A percentile compares a stretch with the other conserved stretches of the same genome.
These are phyloP conservation scores for Calonectria henricotiae DNA, from an alignment of 2,329 filamentous ascomycete genomes.

Conservation along the genomic window DNA sequence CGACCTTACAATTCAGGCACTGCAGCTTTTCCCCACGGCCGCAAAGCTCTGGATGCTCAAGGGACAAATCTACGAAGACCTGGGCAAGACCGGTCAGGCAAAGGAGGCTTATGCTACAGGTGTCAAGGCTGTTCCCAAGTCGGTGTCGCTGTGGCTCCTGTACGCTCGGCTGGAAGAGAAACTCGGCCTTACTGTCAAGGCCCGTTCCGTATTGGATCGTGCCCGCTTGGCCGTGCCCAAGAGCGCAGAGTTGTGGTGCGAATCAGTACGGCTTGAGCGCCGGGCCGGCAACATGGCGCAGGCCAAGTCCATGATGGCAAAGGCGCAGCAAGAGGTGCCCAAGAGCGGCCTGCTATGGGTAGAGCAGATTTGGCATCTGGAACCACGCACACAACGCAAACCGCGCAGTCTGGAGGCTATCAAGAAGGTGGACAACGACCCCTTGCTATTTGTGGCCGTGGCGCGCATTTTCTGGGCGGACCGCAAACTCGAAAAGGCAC, in stretches of 20 bases:
- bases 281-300: conserved; percentile 87
- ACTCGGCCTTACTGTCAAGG: conserved; percentile 88
- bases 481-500: conserved; percentile 91
- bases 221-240: conserved; percentile 91
- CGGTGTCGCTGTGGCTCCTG: conserved; percentile 91
- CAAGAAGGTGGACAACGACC: conserved; percentile 95
- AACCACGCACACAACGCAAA: conserved; percentile 92
- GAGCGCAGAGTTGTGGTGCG: conserved; percentile 88
- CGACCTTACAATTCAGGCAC: conserved; percentile 87
- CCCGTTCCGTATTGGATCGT: conserved; percentile 92
- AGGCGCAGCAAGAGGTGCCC: conserved; percentile 91
- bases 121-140: conserved; percentile 88
- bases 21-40: conserved; percentile 88
- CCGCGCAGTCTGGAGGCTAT: conserved; percentile 93
- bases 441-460: conserved; percentile 90
- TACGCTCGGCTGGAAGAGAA: conserved; percentile 91
- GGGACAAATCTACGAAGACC: conserved; percentile 94
- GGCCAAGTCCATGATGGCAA: conserved; percentile 93
- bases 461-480: conserved; percentile 98
- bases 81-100: conserved; percentile 85
- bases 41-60: conserved; percentile 99
- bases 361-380: conserved; percentile 96
- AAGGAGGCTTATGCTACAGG: conserved; percentile 92
- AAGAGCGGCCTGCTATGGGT: conserved; percentile 91
- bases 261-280: conserved; percentile 93